Percentiles rank a stretch among this genome's conserved stretches.
phyloP scores from a whole-genome alignment of 345 rosid species.

The Toxicodendron radicans region DNA sequence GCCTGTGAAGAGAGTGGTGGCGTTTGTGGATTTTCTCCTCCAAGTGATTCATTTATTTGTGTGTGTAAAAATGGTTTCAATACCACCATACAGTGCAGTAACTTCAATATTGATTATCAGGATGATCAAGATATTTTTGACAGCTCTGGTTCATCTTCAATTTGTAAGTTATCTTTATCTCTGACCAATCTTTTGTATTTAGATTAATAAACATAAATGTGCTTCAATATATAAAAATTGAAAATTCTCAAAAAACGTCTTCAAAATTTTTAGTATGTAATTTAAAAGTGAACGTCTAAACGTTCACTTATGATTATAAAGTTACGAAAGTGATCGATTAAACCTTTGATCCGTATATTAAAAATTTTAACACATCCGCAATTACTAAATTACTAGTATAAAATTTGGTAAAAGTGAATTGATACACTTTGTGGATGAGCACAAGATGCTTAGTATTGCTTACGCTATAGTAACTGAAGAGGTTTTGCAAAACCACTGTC shows the following conservation, averaged over 20 bases:
- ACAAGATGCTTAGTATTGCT: conserved; percentile 22
- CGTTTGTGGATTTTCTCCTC: conserved; percentile 37
- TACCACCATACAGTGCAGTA: conserved; percentile 35
- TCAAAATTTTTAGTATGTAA: no score
- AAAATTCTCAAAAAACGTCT: no score
- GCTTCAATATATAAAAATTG: no score
- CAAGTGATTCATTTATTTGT: conserved; percentile 36
- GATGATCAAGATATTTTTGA: conserved; percentile 11
- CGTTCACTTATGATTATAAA: no score
- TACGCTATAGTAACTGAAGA: background rate
- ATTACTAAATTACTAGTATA: no score
- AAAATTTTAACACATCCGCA: no score
- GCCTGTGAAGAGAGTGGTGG: conserved; percentile 51
- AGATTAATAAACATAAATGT: no score
- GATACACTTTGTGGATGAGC: background rate
- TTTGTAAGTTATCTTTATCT: conserved; percentile 27
- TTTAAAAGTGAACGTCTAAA: no score
- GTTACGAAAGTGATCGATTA: no score
- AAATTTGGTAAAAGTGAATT: no score
- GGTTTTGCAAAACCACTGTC: conserved; percentile 13
- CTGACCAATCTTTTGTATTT: no score
- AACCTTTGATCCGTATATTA: no score
- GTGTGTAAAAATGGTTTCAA: conserved; percentile 36
- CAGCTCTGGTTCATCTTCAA: conserved; percentile 16
- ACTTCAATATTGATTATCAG: conserved; percentile 12